Conservation (phyloP, 2,329 filamentous ascomycete species). For the Neurospora sp. region DNA sequence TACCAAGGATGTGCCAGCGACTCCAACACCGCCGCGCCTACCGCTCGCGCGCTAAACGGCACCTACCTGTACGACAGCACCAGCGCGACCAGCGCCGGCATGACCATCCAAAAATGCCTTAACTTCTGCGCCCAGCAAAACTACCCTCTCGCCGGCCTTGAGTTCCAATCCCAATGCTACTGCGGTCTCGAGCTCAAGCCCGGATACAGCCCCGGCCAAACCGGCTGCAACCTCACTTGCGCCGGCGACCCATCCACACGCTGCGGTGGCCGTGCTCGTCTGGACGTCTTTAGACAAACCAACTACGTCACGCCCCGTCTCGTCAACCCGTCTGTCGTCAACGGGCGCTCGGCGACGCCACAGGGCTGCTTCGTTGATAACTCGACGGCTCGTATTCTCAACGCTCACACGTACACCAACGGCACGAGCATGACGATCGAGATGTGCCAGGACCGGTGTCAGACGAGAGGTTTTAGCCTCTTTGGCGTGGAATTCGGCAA, state of each 20-base stretch:
- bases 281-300: constrained; percentile 10
- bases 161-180: constrained; percentile 13
- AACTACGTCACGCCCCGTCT: constrained; percentile 4
- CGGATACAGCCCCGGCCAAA: constrained; percentile 19
- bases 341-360: not conserved
- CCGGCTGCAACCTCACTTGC: constrained; percentile 30
- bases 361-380: constrained; percentile 7
- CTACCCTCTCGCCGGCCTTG: constrained; percentile 11
- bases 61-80: constrained; percentile 3
- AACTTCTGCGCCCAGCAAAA: constrained; percentile 7
- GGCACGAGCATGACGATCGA: constrained; percentile 4
- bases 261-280: constrained; percentile 9
- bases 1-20: constrained; percentile 10
- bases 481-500: constrained; percentile 7
- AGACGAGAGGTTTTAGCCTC: constrained; percentile 1
- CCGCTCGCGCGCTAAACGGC: constrained; percentile 13
- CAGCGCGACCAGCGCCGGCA: constrained; percentile 6
- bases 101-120: constrained; percentile 12
- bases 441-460: constrained; percentile 4
- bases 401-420: not conserved
- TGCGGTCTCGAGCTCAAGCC: constrained; percentile 17
- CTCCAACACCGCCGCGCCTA: not conserved
- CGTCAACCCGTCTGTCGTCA: not conserved
- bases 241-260: constrained; percentile 20
- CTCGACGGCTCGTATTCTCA: constrained; percentile 1